Percentiles rank a stretch among this genome's conserved stretches.
phyloP scores from a whole-genome alignment of 805 yeast species.

The Jamesozyma gamospora region DNA sequence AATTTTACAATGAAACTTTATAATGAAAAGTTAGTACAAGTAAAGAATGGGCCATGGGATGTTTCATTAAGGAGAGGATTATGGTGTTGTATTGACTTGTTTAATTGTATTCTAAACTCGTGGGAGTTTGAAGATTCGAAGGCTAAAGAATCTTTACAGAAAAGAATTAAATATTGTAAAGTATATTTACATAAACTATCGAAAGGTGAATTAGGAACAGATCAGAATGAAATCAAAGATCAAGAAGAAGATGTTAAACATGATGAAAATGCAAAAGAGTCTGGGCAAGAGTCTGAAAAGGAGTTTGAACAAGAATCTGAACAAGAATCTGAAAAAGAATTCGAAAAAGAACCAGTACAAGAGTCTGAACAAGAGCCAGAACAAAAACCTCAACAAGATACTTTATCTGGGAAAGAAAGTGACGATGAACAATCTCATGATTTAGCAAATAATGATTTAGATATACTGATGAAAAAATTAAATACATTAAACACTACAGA shows the following conservation, averaged over 20 bases:
- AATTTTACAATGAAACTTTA: constrained; percentile 52
- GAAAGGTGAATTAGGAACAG: constrained; percentile 16
- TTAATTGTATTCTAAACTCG: constrained; percentile 13
- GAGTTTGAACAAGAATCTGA: neutral
- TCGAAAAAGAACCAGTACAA: too few relatives aligned
- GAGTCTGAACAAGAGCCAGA: too few relatives aligned
- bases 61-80: constrained; percentile 16
- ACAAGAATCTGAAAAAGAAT: neutral
- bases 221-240: neutral
- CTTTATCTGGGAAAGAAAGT: neutral
- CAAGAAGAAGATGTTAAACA: constrained; percentile 1
- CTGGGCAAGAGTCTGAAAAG: neutral
- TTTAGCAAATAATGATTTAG: neutral
- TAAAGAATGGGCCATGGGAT: constrained; percentile 41
- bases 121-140: constrained; percentile 14
- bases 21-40: constrained; percentile 35
- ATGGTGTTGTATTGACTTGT: constrained; percentile 28
- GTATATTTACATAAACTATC: constrained; percentile 19
- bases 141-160: constrained; percentile 10
- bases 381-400: too few relatives aligned
- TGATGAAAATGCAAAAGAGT: neutral
- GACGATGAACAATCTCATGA: neutral
- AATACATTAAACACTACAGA: constrained; percentile 1
- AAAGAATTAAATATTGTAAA: constrained; percentile 23
- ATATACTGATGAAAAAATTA: constrained; percentile 2